Conservation (phyloP, 306 rosid genomes). For the Ceratonia siliqua region DNA sequence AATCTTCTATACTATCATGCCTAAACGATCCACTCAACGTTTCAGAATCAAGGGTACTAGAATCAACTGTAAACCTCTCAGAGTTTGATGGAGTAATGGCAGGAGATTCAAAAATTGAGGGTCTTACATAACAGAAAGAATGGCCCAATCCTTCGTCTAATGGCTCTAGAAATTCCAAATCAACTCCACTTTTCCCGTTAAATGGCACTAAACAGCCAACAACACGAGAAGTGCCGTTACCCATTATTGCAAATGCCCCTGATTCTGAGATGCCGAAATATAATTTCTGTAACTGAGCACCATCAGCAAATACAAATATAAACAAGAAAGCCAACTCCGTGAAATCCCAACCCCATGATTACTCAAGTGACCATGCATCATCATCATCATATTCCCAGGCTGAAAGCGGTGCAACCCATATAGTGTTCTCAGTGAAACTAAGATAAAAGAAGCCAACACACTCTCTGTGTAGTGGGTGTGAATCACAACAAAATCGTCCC, state of each 20-base stretch:
- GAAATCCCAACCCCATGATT: slow-evolving; percentile 37
- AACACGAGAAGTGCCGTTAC: slow-evolving; percentile 66
- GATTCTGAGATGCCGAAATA: slow-evolving; percentile 1
- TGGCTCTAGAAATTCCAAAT: slow-evolving; percentile 60
- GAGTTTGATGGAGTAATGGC: slow-evolving; percentile 62
- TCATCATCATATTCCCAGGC: slow-evolving; percentile 39
- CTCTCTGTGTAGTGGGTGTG: slow-evolving; percentile 18
- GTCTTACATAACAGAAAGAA: slow-evolving; percentile 63
- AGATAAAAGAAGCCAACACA: slow-evolving; percentile 26
- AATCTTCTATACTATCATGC: slow-evolving; percentile 51
- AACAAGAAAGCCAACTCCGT: slow-evolving; percentile 18
- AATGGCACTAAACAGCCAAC: slow-evolving; percentile 62
- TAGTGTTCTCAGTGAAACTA: slow-evolving; percentile 7
- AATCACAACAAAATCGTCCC: slow-evolving; percentile 33
- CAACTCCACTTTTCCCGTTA: slow-evolving; percentile 51
- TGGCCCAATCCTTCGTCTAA: slow-evolving; percentile 65
- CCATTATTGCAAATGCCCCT: slow-evolving; percentile 47
- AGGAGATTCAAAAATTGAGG: slow-evolving; percentile 56
- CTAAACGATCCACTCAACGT: slow-evolving; percentile 64
- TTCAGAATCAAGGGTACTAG: slow-evolving; percentile 65
- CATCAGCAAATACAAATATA: slow-evolving; percentile 36
- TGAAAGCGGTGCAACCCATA: slow-evolving; percentile 35
- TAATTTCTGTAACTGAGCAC: slow-evolving; percentile 30
- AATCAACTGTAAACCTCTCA: slow-evolving; percentile 59
- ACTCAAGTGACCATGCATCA: slow-evolving; percentile 39